Conservation (phyloP, 148 eudicot genomes). For the Heliosperma pusillum region DNA sequence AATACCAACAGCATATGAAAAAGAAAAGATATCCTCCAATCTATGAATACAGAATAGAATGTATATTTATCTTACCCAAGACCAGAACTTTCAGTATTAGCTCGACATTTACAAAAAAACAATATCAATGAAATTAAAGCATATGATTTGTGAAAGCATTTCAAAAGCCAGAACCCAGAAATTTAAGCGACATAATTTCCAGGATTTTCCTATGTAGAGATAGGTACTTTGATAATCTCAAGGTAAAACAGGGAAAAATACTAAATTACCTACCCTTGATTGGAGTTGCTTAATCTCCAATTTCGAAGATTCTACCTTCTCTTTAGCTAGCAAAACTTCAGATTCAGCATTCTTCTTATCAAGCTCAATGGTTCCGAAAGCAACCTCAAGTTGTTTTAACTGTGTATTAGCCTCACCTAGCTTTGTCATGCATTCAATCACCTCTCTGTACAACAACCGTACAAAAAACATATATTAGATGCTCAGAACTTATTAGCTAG, state of each 20-base stretch:
- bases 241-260: not conserved
- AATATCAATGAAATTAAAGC: not conserved
- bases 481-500: not conserved
- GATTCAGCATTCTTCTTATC: conserved; percentile 67
- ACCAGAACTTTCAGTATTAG: not conserved
- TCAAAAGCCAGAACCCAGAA: not conserved
- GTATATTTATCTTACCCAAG: not conserved
- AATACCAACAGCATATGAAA: not conserved
- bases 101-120: not conserved
- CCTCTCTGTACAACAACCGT: conserved; percentile 53
- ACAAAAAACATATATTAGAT: not conserved
- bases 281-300: conserved; percentile 63
- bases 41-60: not conserved
- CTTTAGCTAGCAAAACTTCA: conserved; percentile 54
- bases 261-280: conserved; percentile 47
- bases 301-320: conserved; percentile 48
- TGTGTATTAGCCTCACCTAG: conserved; percentile 65
- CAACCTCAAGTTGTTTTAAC: conserved; percentile 63
- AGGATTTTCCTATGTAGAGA: not conserved
- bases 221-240: not conserved
- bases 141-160: not conserved
- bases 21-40: not conserved
- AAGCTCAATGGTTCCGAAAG: conserved; percentile 61
- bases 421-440: conserved; percentile 71
- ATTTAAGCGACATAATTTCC: not conserved